Evolutionary conservation across 2,329 filamentous ascomycete species (phyloP).

Genomic region (Verticillium longisporum): DNA sequence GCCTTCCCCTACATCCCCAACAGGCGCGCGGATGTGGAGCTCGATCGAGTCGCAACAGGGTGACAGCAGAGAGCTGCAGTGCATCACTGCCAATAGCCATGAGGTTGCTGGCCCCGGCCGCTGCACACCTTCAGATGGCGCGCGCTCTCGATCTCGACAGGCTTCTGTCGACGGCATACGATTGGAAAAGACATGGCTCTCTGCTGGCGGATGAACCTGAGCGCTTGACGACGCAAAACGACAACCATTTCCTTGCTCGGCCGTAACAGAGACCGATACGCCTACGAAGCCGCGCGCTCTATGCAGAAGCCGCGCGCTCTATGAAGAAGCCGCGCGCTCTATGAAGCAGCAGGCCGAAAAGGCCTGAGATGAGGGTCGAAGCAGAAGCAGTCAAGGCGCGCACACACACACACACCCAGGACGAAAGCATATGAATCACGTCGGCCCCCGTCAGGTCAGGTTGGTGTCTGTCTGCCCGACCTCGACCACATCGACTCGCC

Average conservation of each 20-base stretch:
- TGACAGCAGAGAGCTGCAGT: background rate
- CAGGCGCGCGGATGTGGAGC: conserved; percentile 1
- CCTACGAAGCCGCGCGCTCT: background rate
- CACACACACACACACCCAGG: background rate
- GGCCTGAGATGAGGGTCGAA: background rate
- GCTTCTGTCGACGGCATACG: background rate
- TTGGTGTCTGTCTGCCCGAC: background rate
- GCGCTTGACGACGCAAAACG: background rate
- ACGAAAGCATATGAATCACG: background rate
- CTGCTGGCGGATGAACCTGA: background rate
- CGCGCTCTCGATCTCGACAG: background rate
- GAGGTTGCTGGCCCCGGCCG: background rate
- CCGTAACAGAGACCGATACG: background rate
- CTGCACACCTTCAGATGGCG: background rate
- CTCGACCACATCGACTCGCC: background rate
- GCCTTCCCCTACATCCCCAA: background rate
- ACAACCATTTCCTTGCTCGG: background rate
- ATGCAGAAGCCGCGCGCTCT: too few relatives aligned
- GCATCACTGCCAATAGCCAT: background rate
- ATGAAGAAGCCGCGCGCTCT: too few relatives aligned
- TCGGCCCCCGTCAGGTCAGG: background rate
- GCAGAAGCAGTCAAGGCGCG: background rate
- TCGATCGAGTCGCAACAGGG: background rate
- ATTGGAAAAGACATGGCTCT: background rate
- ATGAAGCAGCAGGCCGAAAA: background rate